phyloP scores from a whole-genome alignment of 129 eudicot species.

The Lactuca sativa region DNA sequence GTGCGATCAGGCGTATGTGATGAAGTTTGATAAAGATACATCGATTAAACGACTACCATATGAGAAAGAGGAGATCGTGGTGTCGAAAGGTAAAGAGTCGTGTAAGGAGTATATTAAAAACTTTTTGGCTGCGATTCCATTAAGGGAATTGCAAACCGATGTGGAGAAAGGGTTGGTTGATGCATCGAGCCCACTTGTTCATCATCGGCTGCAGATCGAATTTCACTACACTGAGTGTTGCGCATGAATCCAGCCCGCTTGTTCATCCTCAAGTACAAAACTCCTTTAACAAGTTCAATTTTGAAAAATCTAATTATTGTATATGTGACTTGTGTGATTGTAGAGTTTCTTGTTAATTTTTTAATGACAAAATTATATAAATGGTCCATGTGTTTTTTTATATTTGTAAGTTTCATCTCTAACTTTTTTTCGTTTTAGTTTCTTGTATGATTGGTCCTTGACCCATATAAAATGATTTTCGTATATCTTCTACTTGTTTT shows the following conservation, averaged over 20 bases:
- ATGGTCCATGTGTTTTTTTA: no score
- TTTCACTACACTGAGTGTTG: slow-evolving; percentile 59
- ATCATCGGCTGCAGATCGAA: slow-evolving; percentile 70
- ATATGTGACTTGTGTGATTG: no score
- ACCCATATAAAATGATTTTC: no score
- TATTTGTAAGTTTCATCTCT: no score
- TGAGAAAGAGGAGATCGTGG: slow-evolving; percentile 28
- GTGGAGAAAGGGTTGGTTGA: slow-evolving; percentile 58
- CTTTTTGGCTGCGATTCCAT: slow-evolving; percentile 79
- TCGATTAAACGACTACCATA: slow-evolving; percentile 23
- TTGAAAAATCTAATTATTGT: no score
- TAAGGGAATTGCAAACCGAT: slow-evolving; percentile 72
- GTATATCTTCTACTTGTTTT: no score
- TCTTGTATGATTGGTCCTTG: no score
- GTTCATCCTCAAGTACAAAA: no score
- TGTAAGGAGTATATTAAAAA: slow-evolving; percentile 85
- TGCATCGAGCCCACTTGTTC: slow-evolving; percentile 57
- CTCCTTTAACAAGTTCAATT: no score
- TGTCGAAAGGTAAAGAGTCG: slow-evolving; percentile 63
- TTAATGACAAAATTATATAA: no score
- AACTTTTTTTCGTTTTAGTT: no score
- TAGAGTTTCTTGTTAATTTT: no score
- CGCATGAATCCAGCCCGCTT: not conserved
- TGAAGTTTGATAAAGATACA: slow-evolving; percentile 52
- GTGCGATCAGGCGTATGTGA: slow-evolving; percentile 54